These are phyloP conservation scores for Vitis riparia DNA, from an alignment of 164 flowering plant species.

Conservation along the genomic window DNA sequence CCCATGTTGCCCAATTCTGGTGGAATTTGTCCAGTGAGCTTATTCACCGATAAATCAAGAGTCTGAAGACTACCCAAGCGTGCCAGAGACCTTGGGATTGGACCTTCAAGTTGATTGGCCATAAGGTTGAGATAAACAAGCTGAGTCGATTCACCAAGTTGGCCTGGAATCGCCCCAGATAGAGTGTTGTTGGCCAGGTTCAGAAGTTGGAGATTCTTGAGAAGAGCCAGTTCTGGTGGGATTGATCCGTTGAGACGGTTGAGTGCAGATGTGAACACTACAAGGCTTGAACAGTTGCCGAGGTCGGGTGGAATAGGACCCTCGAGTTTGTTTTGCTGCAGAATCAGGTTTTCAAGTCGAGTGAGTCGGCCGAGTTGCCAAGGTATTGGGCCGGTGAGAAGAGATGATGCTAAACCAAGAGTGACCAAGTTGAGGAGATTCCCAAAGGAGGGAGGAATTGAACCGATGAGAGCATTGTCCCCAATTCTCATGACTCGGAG, in stretches of 20 bases:
- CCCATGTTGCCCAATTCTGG: conserved; percentile 58
- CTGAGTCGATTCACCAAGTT: conserved; percentile 57
- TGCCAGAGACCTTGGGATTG: conserved; percentile 60
- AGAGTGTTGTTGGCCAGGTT: conserved; percentile 82
- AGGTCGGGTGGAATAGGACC: conserved; percentile 74
- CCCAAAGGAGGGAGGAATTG: conserved; percentile 73
- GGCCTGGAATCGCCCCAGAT: conserved; percentile 61
- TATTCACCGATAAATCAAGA: conserved; percentile 81
- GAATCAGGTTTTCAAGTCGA: conserved; percentile 45
- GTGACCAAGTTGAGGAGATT: conserved; percentile 48
- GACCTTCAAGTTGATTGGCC: conserved; percentile 71
- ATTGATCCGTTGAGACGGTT: conserved; percentile 72
- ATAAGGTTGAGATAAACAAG: conserved; percentile 68
- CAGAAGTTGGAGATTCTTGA: conserved; percentile 48
- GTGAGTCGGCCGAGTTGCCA: conserved; percentile 57
- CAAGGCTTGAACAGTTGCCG: conserved; percentile 67
- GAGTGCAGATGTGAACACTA: conserved; percentile 52
- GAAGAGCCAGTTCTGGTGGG: conserved; percentile 61
- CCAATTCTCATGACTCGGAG: conserved; percentile 78
- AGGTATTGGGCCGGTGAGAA: conserved; percentile 73
- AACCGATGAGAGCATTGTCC: conserved; percentile 73
- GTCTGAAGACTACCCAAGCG: conserved; percentile 56
- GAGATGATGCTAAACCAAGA: conserved; percentile 81
- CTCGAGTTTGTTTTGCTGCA: conserved; percentile 61
- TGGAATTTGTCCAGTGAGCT: conserved; percentile 64